A percentile compares a stretch with the other conserved stretches of the same genome.
These are phyloP conservation scores for Avena insularis DNA, from an alignment of 176 grass and related monocot genomes.

Conservation along the genomic window DNA sequence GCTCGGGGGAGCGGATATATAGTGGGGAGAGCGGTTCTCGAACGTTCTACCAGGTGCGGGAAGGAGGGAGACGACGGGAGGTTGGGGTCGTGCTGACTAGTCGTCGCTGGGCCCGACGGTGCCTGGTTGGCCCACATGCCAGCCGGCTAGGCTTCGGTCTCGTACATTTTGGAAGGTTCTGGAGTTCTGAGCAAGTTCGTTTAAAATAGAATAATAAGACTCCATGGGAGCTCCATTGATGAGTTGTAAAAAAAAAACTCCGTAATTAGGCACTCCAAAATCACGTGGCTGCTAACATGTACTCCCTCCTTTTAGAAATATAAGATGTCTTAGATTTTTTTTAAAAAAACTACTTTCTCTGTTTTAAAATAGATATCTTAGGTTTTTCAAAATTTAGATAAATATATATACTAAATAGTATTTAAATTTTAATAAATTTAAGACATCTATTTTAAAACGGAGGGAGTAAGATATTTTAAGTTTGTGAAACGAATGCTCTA, in stretches of 20 bases:
- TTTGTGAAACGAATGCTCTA: no score
- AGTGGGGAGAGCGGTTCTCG: slow-evolving; percentile 49
- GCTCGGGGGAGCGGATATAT: slow-evolving; percentile 30
- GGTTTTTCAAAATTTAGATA: no score
- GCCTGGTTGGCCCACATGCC: not conserved
- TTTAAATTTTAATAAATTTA: no score
- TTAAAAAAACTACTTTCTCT: no score
- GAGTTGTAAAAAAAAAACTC: not conserved
- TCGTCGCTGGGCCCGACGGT: not conserved
- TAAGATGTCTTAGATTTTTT: no score
- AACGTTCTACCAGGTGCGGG: slow-evolving; percentile 62
- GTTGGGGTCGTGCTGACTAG: slow-evolving; percentile 12
- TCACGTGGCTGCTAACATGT: not conserved
- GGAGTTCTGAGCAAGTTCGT: not conserved
- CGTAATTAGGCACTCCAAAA: not conserved
- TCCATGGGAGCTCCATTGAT: no score
- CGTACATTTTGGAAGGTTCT: slow-evolving; percentile 26
- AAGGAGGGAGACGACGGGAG: not conserved
- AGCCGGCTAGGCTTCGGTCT: not conserved
- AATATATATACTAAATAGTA: no score
- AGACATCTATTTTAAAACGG: no score
- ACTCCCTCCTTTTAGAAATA: no score
- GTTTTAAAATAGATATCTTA: no score
- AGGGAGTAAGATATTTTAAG: no score
- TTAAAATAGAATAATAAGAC: not conserved